Conservation (phyloP, 192 early-diverging fungal species). For the Coemansia sp. region DNA sequence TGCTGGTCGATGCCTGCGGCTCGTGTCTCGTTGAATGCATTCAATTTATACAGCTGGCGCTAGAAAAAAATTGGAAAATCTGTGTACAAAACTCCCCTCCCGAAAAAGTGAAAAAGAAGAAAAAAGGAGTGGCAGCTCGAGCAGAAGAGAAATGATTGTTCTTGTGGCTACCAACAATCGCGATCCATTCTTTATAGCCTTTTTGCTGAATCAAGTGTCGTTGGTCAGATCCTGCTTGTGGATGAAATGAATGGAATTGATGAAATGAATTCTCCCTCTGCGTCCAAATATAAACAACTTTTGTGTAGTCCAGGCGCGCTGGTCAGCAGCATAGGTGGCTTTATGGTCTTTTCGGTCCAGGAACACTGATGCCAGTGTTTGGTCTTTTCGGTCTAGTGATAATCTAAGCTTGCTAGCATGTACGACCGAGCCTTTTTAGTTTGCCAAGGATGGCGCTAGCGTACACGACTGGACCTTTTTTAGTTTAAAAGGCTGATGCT, state of each 20-base stretch:
- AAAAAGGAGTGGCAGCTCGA: constrained; percentile 1
- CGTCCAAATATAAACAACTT: not conserved
- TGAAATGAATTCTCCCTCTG: not conserved
- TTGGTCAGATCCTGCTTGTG: not conserved
- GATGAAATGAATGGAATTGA: not conserved
- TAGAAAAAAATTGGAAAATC: not conserved
- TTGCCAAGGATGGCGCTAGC: too few species aligned
- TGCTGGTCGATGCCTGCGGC: not conserved
- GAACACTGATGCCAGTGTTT: not conserved
- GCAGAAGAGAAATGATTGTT: constrained; percentile 2
- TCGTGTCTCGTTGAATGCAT: constrained; percentile 9
- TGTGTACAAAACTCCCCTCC: not conserved
- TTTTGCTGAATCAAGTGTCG: not conserved
- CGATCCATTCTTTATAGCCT: not conserved
- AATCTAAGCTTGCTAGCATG: too few species aligned
- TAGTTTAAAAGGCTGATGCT: too few species aligned
- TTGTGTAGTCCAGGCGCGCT: not conserved
- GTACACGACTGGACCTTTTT: too few species aligned
- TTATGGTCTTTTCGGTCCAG: not conserved
- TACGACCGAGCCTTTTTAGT: too few species aligned
- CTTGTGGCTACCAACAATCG: not conserved
- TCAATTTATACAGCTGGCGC: not conserved
- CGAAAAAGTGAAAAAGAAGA: not conserved
- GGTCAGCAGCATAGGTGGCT: not conserved
- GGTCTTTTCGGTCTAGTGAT: too few species aligned